Base-by-base conservation (phyloP, 164 flowering plant species). In the Akebia trifoliata region DNA sequence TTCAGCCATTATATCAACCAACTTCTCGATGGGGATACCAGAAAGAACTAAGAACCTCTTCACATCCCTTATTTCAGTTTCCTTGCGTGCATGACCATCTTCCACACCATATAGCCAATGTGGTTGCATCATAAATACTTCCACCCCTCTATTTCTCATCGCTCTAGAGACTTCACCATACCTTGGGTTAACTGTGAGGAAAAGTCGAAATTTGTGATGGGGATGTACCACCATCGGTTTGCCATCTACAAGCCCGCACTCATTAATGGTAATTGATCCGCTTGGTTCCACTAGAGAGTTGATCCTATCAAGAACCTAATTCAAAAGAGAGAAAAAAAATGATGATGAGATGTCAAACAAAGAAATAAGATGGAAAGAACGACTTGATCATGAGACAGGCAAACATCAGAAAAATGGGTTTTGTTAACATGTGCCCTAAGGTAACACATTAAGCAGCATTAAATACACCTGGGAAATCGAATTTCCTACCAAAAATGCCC, bases 61-160 rank as follows among this genome's bases (percentile, higher is more conserved):
- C 46, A 75, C 79, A 64, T 86, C 91, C 60, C 61, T 69, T 6
- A 70, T 56, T 62, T 79, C 87, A 59, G 69, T 54, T 35, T 71
- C 82, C 46, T 70, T 60, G n/a, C 17, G 28, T 56, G 39, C 54
- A 30, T 43, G 52, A 24, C 25, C 62, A 47, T 58, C 58, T 29
- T 50, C 61, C 30, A 46, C 74, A 38, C 75, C 77, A 48, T 57
- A 43, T 32, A 74, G 39, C 87, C 87, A 84, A 59, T 72, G 35
- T 17, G 96, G 96, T 53, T 73, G 80, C 93, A 88, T 80, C 80
- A 90, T 54, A 68, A 66, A 85, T 52, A 94, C 78, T 69, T 94
- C 99, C 36, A 90, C 90, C 38, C 97, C 99, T 72, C 99, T 82
- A 47, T 94, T 94, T 24, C 99, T 61, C 99, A 94, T 94, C 56